Conservation (phyloP, 2,329 filamentous ascomycete genomes). For the Penicillium janthinellum region DNA sequence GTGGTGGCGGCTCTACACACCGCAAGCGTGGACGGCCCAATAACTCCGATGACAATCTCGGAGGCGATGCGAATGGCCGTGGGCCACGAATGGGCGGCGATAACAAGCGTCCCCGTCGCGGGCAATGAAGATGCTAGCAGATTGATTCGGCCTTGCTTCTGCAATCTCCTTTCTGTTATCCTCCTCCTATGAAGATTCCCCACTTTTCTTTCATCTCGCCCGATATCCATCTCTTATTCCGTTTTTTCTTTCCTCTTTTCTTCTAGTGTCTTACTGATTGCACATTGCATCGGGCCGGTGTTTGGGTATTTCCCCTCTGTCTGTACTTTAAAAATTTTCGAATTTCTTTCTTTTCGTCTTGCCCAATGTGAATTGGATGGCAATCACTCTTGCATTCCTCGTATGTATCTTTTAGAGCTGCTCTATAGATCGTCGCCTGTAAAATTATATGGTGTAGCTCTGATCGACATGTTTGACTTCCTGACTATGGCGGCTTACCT, state of each 20-base stretch:
- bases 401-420: neutral
- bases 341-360: neutral
- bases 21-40: slow-evolving; percentile 44
- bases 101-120: slow-evolving; percentile 46
- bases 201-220: slow-evolving; percentile 11
- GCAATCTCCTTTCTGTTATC: slow-evolving; percentile 4
- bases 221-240: slow-evolving; percentile 5
- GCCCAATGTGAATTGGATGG: neutral
- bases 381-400: neutral
- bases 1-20: slow-evolving; percentile 30
- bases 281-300: slow-evolving; percentile 29
- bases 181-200: slow-evolving; percentile 4
- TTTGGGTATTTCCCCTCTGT: slow-evolving; percentile 23
- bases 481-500: too few relatives aligned
- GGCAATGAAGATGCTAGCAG: slow-evolving; percentile 29
- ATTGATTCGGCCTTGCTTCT: neutral
- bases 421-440: neutral
- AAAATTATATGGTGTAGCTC: neutral
- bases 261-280: slow-evolving; percentile 18
- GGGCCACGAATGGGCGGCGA: slow-evolving; percentile 45
- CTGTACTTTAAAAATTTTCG: neutral
- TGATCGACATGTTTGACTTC: too few relatives aligned
- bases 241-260: slow-evolving; percentile 19
- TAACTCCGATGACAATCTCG: slow-evolving; percentile 37
- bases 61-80: slow-evolving; percentile 28